A percentile compares a stretch with the other conserved stretches of the same genome.
These are phyloP conservation scores for Oenanthe sinensis DNA, from an alignment of 129 eudicot species.

Conservation along the genomic window DNA sequence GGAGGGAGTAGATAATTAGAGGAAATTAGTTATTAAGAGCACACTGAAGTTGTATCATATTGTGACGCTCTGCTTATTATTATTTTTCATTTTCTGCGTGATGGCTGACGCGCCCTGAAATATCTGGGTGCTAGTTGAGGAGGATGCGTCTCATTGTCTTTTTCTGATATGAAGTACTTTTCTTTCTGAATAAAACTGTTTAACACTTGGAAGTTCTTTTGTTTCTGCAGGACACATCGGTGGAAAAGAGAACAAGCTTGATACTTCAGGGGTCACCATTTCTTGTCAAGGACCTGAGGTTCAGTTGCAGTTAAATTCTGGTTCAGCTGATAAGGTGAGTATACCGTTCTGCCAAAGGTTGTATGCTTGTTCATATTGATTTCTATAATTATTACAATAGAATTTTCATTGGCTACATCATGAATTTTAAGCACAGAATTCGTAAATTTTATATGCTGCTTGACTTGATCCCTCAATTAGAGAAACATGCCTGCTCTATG, in stretches of 20 bases:
- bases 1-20: background rate
- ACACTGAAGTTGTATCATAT: background rate
- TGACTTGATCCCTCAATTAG: background rate
- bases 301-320: slow-evolving; percentile 18
- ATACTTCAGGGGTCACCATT: slow-evolving; percentile 15
- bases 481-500: background rate
- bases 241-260: slow-evolving; percentile 19
- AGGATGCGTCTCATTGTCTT: background rate
- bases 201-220: slow-evolving; percentile 9
- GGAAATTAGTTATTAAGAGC: background rate
- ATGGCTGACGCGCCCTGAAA: background rate
- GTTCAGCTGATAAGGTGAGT: slow-evolving; percentile 22
- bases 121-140: background rate
- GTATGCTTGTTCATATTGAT: background rate
- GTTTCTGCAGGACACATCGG: slow-evolving; percentile 17
- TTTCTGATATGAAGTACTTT: background rate
- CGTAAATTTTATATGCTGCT: background rate
- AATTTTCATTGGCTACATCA: background rate
- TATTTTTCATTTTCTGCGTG: background rate
- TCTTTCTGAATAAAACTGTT: background rate
- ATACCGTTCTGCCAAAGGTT: background rate
- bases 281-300: slow-evolving; percentile 15
- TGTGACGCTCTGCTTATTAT: background rate
- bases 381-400: background rate
- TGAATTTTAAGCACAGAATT: background rate